These are phyloP conservation scores for Leishmania gerbilli DNA, from an alignment of 208 protist genomes.

Conservation along the genomic window DNA sequence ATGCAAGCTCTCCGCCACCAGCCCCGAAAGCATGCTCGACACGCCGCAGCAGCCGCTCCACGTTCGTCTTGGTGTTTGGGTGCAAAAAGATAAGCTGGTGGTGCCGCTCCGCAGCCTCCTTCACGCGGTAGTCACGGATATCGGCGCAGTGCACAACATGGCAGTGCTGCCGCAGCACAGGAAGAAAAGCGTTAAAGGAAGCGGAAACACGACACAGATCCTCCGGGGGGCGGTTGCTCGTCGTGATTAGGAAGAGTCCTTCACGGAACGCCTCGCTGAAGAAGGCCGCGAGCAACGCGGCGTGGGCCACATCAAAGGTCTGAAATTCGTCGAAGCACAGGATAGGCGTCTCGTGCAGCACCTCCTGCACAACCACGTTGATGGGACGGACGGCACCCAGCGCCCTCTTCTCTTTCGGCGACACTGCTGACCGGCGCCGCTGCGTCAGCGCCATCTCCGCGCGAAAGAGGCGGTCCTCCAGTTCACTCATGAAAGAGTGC, in stretches of 20 bases:
- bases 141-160: constrained; percentile 57
- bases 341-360: constrained; percentile 76
- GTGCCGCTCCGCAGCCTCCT: constrained; percentile 31
- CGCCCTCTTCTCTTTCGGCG: constrained; percentile 10
- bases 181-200: constrained; percentile 69
- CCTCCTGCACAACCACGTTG: constrained; percentile 66
- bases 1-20: constrained; percentile 18
- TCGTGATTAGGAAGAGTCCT: constrained; percentile 83
- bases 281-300: constrained; percentile 76
- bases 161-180: constrained; percentile 65
- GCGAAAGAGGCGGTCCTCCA: constrained; percentile 63
- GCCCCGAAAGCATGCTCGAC: constrained; percentile 52
- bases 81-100: constrained; percentile 64
- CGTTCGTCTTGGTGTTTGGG: constrained; percentile 58
- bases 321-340: constrained; percentile 94
- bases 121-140: constrained; percentile 65
- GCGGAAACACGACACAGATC: constrained; percentile 69
- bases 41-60: constrained; percentile 46
- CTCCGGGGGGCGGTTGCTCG: constrained; percentile 85
- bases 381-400: constrained; percentile 51
- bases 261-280: constrained; percentile 73
- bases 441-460: constrained; percentile 39
- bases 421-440: constrained; percentile 18
- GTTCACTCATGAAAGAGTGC: constrained; percentile 93
- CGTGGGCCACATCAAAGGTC: constrained; percentile 89